These are phyloP conservation scores for Phaffia tasmanica DNA, from an alignment of 768 basidiomycete species.

Conservation along the genomic window DNA sequence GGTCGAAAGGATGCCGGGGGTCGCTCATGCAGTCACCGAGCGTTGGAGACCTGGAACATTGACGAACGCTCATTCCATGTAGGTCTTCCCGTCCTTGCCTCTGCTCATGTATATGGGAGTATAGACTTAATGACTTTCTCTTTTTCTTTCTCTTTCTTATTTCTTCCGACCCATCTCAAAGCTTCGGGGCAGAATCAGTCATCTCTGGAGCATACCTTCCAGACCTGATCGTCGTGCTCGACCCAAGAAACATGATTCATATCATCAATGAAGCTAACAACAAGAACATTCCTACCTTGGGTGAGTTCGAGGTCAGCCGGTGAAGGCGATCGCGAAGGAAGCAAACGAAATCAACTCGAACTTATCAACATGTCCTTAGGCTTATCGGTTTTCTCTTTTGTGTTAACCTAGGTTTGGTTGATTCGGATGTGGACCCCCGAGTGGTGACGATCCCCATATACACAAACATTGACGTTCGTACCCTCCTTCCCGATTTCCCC, in stretches of 20 bases:
- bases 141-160: background rate
- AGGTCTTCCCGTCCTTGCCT: constrained; percentile 22
- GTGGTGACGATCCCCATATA: constrained; percentile 97
- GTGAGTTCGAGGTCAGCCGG: constrained; percentile 31
- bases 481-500: background rate
- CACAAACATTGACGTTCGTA: constrained; percentile 73
- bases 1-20: constrained; percentile 55
- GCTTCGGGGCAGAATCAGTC: constrained; percentile 36
- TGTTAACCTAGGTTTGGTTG: constrained; percentile 49
- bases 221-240: constrained; percentile 82
- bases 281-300: constrained; percentile 84
- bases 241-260: constrained; percentile 65
- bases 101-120: background rate
- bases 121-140: background rate
- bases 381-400: background rate
- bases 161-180: constrained; percentile 9
- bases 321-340: background rate
- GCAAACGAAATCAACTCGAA: background rate
- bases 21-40: constrained; percentile 76
- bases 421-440: constrained; percentile 90
- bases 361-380: background rate
- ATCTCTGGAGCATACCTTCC: constrained; percentile 44
- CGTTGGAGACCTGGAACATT: constrained; percentile 91
- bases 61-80: constrained; percentile 53
- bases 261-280: constrained; percentile 85